A percentile compares a stretch with the other conserved stretches of the same genome.
Conservation (phyloP, 2,329 filamentous ascomycete species). For the Alternaria sp. region DNA sequence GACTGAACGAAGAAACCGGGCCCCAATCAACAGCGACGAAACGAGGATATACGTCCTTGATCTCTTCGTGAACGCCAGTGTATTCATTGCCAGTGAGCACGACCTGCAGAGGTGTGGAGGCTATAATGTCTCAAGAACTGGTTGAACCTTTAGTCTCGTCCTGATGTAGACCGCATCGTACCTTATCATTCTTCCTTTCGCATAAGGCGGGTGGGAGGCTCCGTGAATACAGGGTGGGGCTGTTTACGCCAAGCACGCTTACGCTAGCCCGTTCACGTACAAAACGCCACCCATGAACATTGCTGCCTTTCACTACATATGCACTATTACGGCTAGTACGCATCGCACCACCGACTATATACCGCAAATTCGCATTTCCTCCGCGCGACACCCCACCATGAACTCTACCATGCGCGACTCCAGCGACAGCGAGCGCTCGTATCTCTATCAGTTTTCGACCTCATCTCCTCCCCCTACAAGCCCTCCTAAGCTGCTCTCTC, state of each 20-base stretch:
- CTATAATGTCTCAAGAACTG: neutral
- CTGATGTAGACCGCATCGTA: neutral
- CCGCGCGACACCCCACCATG: neutral
- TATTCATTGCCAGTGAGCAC: too few species aligned
- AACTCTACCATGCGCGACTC: neutral
- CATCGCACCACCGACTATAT: neutral
- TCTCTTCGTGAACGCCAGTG: too few species aligned
- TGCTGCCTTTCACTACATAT: neutral
- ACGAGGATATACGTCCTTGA: too few species aligned
- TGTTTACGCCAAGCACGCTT: neutral
- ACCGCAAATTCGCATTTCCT: neutral
- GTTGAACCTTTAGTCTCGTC: neutral
- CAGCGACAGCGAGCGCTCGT: neutral
- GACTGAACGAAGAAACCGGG: too few species aligned
- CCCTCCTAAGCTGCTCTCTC: too few species aligned
- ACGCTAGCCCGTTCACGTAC: neutral
- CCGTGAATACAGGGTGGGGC: neutral
- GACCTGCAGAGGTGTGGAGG: neutral
- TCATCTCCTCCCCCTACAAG: too few species aligned
- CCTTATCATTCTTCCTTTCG: accelerated
- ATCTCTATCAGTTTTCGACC: too few species aligned
- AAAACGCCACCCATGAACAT: neutral
- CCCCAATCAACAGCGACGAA: too few species aligned
- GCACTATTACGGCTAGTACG: neutral
- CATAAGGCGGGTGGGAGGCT: neutral